Conservation (phyloP, 805 yeast genomes). For the Tetrapisispora namnaoensis region DNA sequence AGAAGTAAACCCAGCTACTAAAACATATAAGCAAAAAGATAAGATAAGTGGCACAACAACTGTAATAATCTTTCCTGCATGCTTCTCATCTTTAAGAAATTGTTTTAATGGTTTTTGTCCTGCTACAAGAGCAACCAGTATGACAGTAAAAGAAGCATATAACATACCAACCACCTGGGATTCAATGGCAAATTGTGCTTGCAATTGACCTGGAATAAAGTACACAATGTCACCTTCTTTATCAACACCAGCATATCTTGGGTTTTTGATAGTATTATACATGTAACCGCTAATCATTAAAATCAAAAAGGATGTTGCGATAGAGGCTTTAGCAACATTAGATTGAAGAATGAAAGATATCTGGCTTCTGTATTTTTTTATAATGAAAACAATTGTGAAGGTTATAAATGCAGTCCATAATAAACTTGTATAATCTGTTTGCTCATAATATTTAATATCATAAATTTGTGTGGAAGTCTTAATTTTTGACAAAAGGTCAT, state of each 20-base stretch:
- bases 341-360: slow-evolving; percentile 37
- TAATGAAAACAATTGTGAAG: slow-evolving; percentile 27
- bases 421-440: slow-evolving; percentile 32
- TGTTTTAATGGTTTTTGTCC: slow-evolving; percentile 37
- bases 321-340: slow-evolving; percentile 62
- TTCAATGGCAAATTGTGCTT: slow-evolving; percentile 74
- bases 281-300: slow-evolving; percentile 82
- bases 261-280: slow-evolving; percentile 79
- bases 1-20: slow-evolving; percentile 53
- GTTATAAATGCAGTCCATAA: slow-evolving; percentile 29
- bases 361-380: slow-evolving; percentile 27
- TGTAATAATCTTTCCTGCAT: slow-evolving; percentile 29
- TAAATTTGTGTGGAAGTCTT: slow-evolving; percentile 14
- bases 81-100: slow-evolving; percentile 25
- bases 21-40: slow-evolving; percentile 38
- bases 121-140: slow-evolving; percentile 48
- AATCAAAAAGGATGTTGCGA: slow-evolving; percentile 50
- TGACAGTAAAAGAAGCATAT: slow-evolving; percentile 58
- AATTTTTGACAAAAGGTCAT: slow-evolving; percentile 23
- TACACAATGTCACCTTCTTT: slow-evolving; percentile 38
- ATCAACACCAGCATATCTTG: slow-evolving; percentile 41
- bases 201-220: slow-evolving; percentile 54
- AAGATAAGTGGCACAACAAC: slow-evolving; percentile 40
- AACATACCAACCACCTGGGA: slow-evolving; percentile 74
- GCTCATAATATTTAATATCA: slow-evolving; percentile 28